A percentile compares a stretch with the other conserved stretches of the same genome.
Evolutionary conservation across 306 rosid genomes (phyloP).

Genomic region (Arachis hypogaea): DNA sequence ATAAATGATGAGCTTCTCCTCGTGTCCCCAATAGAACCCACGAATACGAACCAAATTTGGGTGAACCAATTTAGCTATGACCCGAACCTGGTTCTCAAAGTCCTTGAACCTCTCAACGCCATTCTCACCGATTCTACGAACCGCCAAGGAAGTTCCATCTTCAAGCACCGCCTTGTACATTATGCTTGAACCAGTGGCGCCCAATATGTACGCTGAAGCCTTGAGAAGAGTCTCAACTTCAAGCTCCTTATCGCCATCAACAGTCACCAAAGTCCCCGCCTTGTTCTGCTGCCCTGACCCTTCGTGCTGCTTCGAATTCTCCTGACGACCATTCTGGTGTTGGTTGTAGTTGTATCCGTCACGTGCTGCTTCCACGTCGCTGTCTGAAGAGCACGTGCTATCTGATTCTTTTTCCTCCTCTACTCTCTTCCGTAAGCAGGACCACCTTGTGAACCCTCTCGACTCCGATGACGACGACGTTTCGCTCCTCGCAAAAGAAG

Average conservation of each 20-base stretch:
- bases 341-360: neutral
- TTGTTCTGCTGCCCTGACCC: conserved; percentile 36
- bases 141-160: conserved; percentile 80
- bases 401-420: conserved; percentile 60
- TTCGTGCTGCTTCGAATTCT: conserved; percentile 31
- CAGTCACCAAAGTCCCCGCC: conserved; percentile 71
- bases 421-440: conserved; percentile 66
- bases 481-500: conserved; percentile 38
- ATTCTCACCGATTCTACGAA: conserved; percentile 86
- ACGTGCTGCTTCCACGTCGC: conserved; percentile 29
- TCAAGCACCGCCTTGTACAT: conserved; percentile 94
- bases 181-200: conserved; percentile 95
- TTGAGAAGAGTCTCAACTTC: conserved; percentile 80
- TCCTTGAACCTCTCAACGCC: conserved; percentile 83
- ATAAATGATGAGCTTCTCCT: conserved; percentile 90
- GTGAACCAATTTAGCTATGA: conserved; percentile 79
- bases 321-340: conserved; percentile 36
- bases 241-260: conserved; percentile 80
- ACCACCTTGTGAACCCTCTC: conserved; percentile 74
- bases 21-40: conserved; percentile 87
- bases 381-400: conserved; percentile 42
- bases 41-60: conserved; percentile 86
- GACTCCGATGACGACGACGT: conserved; percentile 65
- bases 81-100: conserved; percentile 75
- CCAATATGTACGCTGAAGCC: conserved; percentile 88